Conservation (phyloP, 1,284 basidiomycete genomes). For the Xerocomus minutiporus region DNA sequence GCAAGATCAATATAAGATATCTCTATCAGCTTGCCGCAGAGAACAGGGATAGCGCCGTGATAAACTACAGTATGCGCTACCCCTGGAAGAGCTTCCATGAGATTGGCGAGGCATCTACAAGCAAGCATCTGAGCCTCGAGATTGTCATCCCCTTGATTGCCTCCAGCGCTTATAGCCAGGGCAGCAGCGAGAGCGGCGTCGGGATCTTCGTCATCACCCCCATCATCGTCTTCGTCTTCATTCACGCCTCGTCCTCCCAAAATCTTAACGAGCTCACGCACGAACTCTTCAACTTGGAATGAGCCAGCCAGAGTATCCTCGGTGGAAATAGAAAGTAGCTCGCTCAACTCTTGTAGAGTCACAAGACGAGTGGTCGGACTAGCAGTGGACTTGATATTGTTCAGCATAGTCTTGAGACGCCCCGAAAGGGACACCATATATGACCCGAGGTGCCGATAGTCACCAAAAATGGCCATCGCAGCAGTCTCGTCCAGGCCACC, state of each 20-base stretch:
- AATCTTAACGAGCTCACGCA: slow-evolving; percentile 89
- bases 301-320: slow-evolving; percentile 96
- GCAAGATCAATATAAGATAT: slow-evolving; percentile 96
- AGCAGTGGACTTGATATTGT: slow-evolving; percentile 80
- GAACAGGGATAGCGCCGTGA: slow-evolving; percentile 89
- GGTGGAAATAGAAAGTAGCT: slow-evolving; percentile 92
- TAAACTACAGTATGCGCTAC: slow-evolving; percentile 93
- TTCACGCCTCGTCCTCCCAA: slow-evolving; percentile 78
- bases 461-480: slow-evolving; percentile 78
- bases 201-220: slow-evolving; percentile 60
- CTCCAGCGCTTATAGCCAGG: slow-evolving; percentile 68
- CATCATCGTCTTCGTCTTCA: slow-evolving; percentile 63
- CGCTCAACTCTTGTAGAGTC: slow-evolving; percentile 92
- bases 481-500: slow-evolving; percentile 68
- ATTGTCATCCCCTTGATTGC: slow-evolving; percentile 73
- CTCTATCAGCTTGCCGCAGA: slow-evolving; percentile 92
- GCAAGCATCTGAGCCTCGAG: slow-evolving; percentile 90
- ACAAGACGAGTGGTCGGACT: slow-evolving; percentile 80
- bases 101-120: slow-evolving; percentile 90
- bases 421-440: slow-evolving; percentile 86
- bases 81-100: slow-evolving; percentile 95
- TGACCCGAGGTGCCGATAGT: slow-evolving; percentile 81
- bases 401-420: slow-evolving; percentile 85
- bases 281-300: slow-evolving; percentile 90
- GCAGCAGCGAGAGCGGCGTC: slow-evolving; percentile 84